Base-by-base conservation (phyloP, 495 filamentous ascomycete genomes). In the Bryoglossum gracile region DNA sequence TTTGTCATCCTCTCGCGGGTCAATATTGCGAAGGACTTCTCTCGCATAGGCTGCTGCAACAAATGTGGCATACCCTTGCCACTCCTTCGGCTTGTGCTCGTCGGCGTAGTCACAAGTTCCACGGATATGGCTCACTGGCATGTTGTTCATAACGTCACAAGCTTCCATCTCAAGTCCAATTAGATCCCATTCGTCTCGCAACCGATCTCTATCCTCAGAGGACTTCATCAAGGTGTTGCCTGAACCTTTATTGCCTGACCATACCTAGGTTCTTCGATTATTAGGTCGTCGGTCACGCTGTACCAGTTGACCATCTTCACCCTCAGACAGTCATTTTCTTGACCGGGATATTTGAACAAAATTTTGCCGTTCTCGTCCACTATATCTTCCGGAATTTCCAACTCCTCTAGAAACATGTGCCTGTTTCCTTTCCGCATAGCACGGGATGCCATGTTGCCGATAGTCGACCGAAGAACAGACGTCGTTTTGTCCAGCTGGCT, bases 61-160 rank as follows among this genome's bases (percentile, higher is more conserved):
- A 2, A 63, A 61, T 13, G 66, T 66, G 2, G 64, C 66, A 47
- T 64, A 69, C n/a, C 19, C 18, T 46, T 73, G 65, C 68, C 68
- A 74, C n/a, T 24, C 43, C 28, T 69, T 64, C 51, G 65, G 65
- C 50, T 71, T 72, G 46, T 66, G 60, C 28, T 42, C 41, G 40
- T 71, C 65, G 14, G 42, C 62, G 53, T 73, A 72, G 50, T 72
- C 63, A 46, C 62, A 72, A 11, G 65, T 61, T 1, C 68, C 70
- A 16, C 65, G 62, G 24, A 73, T 64, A 2, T 68, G 62, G 4
- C 36, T 17, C 23, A 22, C 21, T n/a, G 41, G 49, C 16, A 48
- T 17, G 2, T 16, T 25, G 28, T 47, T 18, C 43, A 51, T 51
- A 6, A 48, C 28, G 36, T 49, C 50, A 14, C 38, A 38, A 30